These are phyloP conservation scores for Chalciporus pseudorubinellus DNA, from an alignment of 768 basidiomycete species.

Conservation along the genomic window DNA sequence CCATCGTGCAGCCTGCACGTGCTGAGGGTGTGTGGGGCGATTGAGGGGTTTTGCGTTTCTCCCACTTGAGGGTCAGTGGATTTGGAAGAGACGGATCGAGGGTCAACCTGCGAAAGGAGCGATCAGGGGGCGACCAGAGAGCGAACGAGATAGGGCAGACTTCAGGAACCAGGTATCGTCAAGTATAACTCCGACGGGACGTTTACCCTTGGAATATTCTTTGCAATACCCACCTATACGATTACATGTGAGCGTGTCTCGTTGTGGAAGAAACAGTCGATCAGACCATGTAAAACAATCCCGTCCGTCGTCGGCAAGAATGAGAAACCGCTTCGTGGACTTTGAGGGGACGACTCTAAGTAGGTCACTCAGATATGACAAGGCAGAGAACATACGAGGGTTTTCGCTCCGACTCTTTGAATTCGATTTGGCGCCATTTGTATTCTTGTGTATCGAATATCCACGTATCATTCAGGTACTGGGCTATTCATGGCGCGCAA, in stretches of 20 bases:
- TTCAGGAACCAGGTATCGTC: constrained; percentile 89
- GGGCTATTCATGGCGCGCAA: constrained; percentile 42
- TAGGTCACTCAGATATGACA: too few relatives aligned
- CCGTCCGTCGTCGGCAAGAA: constrained; percentile 79
- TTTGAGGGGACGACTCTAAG: constrained; percentile 21
- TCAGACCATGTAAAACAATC: constrained; percentile 70
- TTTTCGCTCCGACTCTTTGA: constrained; percentile 63
- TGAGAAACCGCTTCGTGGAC: constrained; percentile 80
- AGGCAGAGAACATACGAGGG: constrained; percentile 57
- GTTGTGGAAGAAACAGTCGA: neutral
- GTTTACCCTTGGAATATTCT: constrained; percentile 82
- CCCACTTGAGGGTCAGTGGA: constrained; percentile 72
- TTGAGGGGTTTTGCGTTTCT: constrained; percentile 75
- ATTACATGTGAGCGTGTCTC: neutral
- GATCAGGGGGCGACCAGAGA: neutral
- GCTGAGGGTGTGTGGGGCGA: constrained; percentile 52
- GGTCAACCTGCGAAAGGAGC: constrained; percentile 28
- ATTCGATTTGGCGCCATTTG: constrained; percentile 77
- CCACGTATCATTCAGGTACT: constrained; percentile 84
- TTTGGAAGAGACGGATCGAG: constrained; percentile 23
- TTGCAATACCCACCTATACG: constrained; percentile 82
- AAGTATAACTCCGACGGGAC: constrained; percentile 80
- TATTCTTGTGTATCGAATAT: constrained; percentile 84
- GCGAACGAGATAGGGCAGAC: constrained; percentile 36
- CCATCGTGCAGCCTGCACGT: constrained; percentile 86